Evolutionary conservation across 139 green algal species (phyloP), one percentile per base, ranked within the genome.

Genomic region (Pseudopediastrum boryanum): DNA sequence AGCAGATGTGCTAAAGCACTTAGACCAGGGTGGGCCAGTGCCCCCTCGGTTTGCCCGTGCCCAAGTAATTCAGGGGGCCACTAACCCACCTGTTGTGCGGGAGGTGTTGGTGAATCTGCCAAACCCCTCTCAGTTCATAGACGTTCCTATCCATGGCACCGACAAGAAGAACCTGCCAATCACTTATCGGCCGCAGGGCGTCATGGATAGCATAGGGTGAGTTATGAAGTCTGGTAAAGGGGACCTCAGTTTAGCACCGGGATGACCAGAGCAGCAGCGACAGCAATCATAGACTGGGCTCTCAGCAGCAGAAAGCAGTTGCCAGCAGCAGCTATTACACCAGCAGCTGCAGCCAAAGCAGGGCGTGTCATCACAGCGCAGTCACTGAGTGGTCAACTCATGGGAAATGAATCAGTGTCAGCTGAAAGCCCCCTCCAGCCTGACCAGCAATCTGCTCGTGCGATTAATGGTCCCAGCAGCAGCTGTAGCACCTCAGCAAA

Each of bases 81-180:
- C 10, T 25, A 66, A 59, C 7, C 74, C 74, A 5, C 74, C 74
- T 2, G 16, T 54, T 8, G 74, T 81, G 33, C 62, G 35, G 7
- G 74, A 81, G 62, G 74, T 81, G 74, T 44, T 81, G 19, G 62
- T 81, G 31, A 72, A 62, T 1, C 33, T 81, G 54, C 54, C 54
- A 13, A 64, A 64, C 54, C 54, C 54, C 8, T 38, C 54, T 6
- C 7, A 64, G 54, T 13, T 8, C 8, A 7, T 27, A 27, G 7
- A 10, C 6, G 62, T 64, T 23, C 62, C 64, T 25, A 56, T 81
- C 44, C 62, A 81, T 48, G 52, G 61, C 61, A 81, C 44, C 71
- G 69, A 78, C n/a, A 64, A 44, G 74, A 25, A 25, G 12, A 46
- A 31, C 16, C 35, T 81, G 35, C 74, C 74, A 7, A 74, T 67